A percentile compares a stretch with the other conserved stretches of the same genome.
Conservation (phyloP, 192 early-diverging fungal species). For the Thamnidium elegans region DNA sequence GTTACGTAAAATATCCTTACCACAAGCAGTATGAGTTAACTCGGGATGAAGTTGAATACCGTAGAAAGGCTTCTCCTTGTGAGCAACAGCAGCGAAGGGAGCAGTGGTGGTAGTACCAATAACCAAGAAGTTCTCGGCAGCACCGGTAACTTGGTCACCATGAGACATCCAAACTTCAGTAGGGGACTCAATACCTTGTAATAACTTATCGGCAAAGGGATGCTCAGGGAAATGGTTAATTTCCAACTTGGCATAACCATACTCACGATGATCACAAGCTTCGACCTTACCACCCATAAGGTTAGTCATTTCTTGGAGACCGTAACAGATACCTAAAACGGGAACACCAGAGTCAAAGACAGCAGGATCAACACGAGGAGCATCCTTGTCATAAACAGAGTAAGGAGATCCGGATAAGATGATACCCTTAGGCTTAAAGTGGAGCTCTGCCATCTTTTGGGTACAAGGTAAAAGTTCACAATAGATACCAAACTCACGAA, state of each 20-base stretch:
- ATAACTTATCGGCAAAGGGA: conserved; percentile 62
- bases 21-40: conserved; percentile 93
- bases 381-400: conserved; percentile 93
- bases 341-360: conserved; percentile 88
- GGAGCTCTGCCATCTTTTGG: conserved; percentile 86
- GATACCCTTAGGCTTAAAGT: conserved; percentile 95
- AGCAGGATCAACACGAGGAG: conserved; percentile 91
- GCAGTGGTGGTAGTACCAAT: conserved; percentile 87
- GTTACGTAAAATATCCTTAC: conserved; percentile 82
- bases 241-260: conserved; percentile 83
- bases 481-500: conserved; percentile 97
- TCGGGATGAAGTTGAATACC: conserved; percentile 99
- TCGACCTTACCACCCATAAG: conserved; percentile 87
- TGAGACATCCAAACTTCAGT: conserved; percentile 96
- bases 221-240: conserved; percentile 62
- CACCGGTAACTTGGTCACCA: conserved; percentile 87
- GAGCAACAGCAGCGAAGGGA: conserved; percentile 86
- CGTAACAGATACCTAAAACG: conserved; percentile 98
- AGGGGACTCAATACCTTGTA: conserved; percentile 64
- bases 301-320: conserved; percentile 94
- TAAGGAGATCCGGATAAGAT: conserved; percentile 96
- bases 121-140: conserved; percentile 78
- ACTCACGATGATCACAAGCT: conserved; percentile 88
- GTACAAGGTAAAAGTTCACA: conserved; percentile 98
- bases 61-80: conserved; percentile 77